Percentiles rank a stretch among this genome's conserved stretches.
These are phyloP conservation scores for Venturia pyrina DNA, from an alignment of 2,329 filamentous ascomycete genomes.

Conservation along the genomic window DNA sequence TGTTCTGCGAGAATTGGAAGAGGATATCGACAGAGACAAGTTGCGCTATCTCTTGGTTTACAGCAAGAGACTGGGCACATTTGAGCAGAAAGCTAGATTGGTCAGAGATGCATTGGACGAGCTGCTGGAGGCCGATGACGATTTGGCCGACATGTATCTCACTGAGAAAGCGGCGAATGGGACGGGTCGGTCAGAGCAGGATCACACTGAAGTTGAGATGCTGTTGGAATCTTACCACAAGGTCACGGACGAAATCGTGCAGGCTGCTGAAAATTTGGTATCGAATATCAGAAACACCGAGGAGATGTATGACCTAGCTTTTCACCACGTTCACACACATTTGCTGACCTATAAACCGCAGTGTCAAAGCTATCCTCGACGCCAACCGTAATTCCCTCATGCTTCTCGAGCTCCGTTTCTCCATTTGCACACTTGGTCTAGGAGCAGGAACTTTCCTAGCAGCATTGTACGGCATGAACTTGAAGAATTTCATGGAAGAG, in stretches of 20 bases:
- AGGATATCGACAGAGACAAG: slow-evolving; percentile 94
- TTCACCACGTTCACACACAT: neutral
- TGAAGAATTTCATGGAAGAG: slow-evolving; percentile 98
- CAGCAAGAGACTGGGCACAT: slow-evolving; percentile 90
- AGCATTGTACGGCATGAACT: slow-evolving; percentile 99
- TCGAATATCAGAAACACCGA: slow-evolving; percentile 95
- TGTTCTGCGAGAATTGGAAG: slow-evolving; percentile 81
- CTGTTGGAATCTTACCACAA: slow-evolving; percentile 96
- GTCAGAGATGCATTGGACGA: slow-evolving; percentile 94
- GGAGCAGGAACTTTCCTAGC: slow-evolving; percentile 91
- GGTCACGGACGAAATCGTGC: slow-evolving; percentile 94
- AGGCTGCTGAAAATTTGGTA: slow-evolving; percentile 85
- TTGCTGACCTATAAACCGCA: slow-evolving; percentile 29
- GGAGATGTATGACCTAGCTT: slow-evolving; percentile 63
- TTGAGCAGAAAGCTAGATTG: slow-evolving; percentile 91
- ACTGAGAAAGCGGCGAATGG: slow-evolving; percentile 70
- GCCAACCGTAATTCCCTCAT: slow-evolving; percentile 97
- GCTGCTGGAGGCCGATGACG: slow-evolving; percentile 89
- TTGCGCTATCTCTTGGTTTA: slow-evolving; percentile 82
- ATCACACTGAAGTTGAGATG: slow-evolving; percentile 96
- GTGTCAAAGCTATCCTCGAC: slow-evolving; percentile 91
- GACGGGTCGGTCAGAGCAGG: slow-evolving; percentile 62
- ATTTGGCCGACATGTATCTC: slow-evolving; percentile 88
- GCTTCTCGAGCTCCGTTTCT: slow-evolving; percentile 93
- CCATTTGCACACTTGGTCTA: slow-evolving; percentile 86